These are phyloP conservation scores for Penicillium parvum DNA, from an alignment of 495 filamentous ascomycete species.

Conservation along the genomic window DNA sequence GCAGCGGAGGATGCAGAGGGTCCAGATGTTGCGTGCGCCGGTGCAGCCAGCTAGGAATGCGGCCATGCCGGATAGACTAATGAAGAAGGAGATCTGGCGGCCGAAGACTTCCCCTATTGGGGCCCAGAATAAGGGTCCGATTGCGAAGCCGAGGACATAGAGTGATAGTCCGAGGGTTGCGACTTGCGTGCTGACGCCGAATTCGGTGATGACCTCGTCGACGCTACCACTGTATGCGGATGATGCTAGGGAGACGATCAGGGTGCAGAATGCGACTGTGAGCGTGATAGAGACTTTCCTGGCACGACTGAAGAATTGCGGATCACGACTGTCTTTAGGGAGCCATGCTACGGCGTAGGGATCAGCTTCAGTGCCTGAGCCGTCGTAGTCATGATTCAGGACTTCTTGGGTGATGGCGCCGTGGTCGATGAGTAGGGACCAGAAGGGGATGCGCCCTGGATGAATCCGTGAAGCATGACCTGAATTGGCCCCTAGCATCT, in stretches of 20 bases:
- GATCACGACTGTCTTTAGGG: slow-evolving; percentile 56
- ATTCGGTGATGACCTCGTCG: slow-evolving; percentile 47
- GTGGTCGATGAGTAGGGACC: too few species aligned
- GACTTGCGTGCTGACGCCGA: slow-evolving; percentile 48
- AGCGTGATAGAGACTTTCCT: slow-evolving; percentile 59
- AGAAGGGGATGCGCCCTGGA: too few species aligned
- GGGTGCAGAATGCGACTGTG: slow-evolving; percentile 52
- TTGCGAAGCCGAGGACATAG: slow-evolving; percentile 61
- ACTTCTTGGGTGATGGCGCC: slow-evolving; percentile 41
- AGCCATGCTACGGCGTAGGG: slow-evolving; percentile 66
- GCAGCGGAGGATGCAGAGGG: slow-evolving; percentile 61
- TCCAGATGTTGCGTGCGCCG: slow-evolving; percentile 51
- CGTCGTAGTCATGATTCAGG: slow-evolving; percentile 49
- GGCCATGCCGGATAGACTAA: slow-evolving; percentile 49
- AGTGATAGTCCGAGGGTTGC: slow-evolving; percentile 58
- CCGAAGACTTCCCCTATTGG: slow-evolving; percentile 58
- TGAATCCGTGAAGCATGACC: too few species aligned
- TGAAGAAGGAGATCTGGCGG: slow-evolving; percentile 55
- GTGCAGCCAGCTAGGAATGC: slow-evolving; percentile 57
- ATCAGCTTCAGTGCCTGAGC: slow-evolving; percentile 57
- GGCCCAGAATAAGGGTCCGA: slow-evolving; percentile 56
- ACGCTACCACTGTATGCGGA: slow-evolving; percentile 63
- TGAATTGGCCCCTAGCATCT: too few species aligned
- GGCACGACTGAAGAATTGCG: slow-evolving; percentile 45
- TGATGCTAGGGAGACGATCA: slow-evolving; percentile 62